Base-by-base conservation (phyloP, 768 basidiomycete species). In the Amanita fuliginea region DNA sequence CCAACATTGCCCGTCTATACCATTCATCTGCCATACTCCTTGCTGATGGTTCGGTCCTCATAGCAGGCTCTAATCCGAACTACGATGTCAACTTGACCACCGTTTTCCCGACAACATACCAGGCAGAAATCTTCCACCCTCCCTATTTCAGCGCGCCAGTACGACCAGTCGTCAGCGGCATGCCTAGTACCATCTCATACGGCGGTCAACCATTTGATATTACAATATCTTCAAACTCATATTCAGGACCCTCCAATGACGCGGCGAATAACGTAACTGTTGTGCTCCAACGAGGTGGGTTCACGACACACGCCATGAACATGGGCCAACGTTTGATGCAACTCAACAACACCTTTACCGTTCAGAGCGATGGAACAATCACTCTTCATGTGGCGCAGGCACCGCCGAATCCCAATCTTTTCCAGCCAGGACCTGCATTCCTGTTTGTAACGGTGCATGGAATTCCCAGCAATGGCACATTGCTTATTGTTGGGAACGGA, bases 11-110 rank as follows among this genome's bases (percentile, higher is more conserved):
- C 40, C 75, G 93, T 47, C 64, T 98, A 59, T 98, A 98, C 66
- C 95, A 98, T 67, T 95, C 92, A 0, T 77, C 79, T 0, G 93
- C 91, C 7, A 75, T 94, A n/a, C 76, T 97, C 21, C 78, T 97
- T 13, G 84, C 91, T 7, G 92, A 87, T 52, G 88, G 78, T 1
- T 87, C 86, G 2, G 82, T 98, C 33, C 64, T 96, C 43, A 76
- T 95, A 55, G 90, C 89, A 26, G 95, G 95, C 6, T 91, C 89
- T 28, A 97, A 97, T 67, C 93, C 94, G 1, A 94, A 94, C 59
- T 72, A 86, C 30, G 93, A 97, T 57, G 83, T 85, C 53, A 82
- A 84, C 57, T 53, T 68, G 30, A 63, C 68, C n/a, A 74, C 76
- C 8, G 34, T 71, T 32, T 91, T 72, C 71, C 82, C 84, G 1